phyloP scores from a whole-genome alignment of 208 protist species.

The Kentomonas sorsogonicus region DNA sequence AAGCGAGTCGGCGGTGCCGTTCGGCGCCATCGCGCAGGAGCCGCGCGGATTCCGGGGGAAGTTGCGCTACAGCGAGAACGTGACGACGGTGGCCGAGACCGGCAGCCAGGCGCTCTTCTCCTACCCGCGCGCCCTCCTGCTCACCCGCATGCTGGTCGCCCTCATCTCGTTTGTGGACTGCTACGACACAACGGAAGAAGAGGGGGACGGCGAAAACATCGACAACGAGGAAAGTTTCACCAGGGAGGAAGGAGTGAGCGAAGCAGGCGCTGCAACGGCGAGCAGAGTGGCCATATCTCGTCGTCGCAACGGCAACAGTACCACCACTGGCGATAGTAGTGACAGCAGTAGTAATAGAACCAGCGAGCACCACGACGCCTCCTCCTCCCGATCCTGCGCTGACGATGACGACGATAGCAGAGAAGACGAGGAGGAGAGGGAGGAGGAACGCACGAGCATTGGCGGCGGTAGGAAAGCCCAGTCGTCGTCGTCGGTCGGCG shows the following conservation, averaged over 20 bases:
- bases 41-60: constrained; percentile 71
- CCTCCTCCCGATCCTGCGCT: too few species aligned
- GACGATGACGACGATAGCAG: too few species aligned
- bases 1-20: constrained; percentile 73
- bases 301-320: neutral
- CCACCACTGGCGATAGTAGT: neutral
- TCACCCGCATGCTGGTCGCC: constrained; percentile 83
- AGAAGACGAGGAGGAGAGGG: too few species aligned
- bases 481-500: neutral
- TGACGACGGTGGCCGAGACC: constrained; percentile 18
- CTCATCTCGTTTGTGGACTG: constrained; percentile 68
- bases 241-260: too few species aligned
- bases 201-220: too few species aligned
- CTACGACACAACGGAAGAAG: too few species aligned
- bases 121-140: constrained; percentile 63
- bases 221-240: too few species aligned
- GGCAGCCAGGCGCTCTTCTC: constrained; percentile 51
- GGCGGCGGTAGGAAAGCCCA: too few species aligned
- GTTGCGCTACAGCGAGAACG: constrained; percentile 75
- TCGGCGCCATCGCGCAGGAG: constrained; percentile 66
- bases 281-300: too few species aligned
- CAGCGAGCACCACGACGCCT: neutral
- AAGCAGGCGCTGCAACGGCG: too few species aligned
- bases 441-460: too few species aligned
- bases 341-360: neutral